Evolutionary conservation across 1,284 basidiomycete genomes (phyloP).

Genomic region (Ganoderma leucocontextum): DNA sequence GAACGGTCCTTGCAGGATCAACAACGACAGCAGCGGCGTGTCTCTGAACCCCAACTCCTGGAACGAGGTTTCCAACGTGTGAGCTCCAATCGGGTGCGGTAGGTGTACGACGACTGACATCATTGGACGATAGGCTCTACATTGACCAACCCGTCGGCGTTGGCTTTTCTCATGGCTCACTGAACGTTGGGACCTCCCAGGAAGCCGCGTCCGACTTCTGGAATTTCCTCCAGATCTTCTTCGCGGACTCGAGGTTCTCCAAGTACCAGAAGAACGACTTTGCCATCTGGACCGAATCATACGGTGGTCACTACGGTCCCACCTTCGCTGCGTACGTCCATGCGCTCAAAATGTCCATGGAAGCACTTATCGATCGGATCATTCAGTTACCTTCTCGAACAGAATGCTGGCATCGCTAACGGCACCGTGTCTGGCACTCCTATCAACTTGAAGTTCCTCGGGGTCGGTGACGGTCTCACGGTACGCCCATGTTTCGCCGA

Average conservation of each 20-base stretch:
- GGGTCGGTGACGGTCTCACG: constrained; percentile 70
- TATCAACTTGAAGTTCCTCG: constrained; percentile 70
- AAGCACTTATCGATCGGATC: background rate
- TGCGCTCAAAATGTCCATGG: background rate
- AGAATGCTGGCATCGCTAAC: constrained; percentile 64
- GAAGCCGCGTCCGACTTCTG: constrained; percentile 66
- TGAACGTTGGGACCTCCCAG: constrained; percentile 58
- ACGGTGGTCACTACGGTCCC: constrained; percentile 73
- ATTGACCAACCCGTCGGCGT: constrained; percentile 73
- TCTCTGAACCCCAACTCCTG: constrained; percentile 67
- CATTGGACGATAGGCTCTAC: constrained; percentile 44
- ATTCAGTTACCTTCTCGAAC: constrained; percentile 60
- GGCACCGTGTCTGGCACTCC: constrained; percentile 54
- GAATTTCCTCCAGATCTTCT: constrained; percentile 75
- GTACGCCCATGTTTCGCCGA: constrained; percentile 41
- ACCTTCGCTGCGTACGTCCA: constrained; percentile 60
- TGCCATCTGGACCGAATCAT: constrained; percentile 72
- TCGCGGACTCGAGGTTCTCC: constrained; percentile 63
- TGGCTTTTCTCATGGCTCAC: constrained; percentile 65
- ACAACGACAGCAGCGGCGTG: constrained; percentile 61
- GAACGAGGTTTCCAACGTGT: constrained; percentile 70
- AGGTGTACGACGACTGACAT: constrained; percentile 7
- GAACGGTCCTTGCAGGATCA: constrained; percentile 68
- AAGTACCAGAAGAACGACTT: constrained; percentile 59
- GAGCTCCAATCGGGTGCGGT: constrained; percentile 12